Conservation (phyloP, 2,329 filamentous ascomycete genomes). For the Xylaria sp. region DNA sequence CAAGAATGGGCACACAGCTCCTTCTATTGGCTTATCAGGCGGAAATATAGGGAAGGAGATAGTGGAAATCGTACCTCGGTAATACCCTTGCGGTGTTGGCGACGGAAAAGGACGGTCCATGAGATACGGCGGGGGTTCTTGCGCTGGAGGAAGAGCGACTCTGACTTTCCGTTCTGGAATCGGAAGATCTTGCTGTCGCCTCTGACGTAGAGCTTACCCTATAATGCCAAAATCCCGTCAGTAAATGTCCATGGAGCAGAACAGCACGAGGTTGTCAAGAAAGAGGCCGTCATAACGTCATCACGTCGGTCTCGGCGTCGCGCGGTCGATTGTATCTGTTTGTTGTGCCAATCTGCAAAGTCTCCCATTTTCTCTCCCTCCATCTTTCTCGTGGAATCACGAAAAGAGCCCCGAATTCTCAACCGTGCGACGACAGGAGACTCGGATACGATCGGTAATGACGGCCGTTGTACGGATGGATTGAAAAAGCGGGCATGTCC, state of each 20-base stretch:
- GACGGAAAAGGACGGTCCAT: slow-evolving; percentile 97
- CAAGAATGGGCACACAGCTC: too few relatives aligned
- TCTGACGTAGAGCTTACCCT: slow-evolving; percentile 99
- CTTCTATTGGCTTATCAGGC: too few relatives aligned
- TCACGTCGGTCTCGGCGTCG: slow-evolving; percentile 10
- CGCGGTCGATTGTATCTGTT: background rate
- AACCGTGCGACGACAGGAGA: slow-evolving; percentile 13
- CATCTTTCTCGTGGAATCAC: background rate
- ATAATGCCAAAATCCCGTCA: slow-evolving; percentile 19
- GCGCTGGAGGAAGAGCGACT: slow-evolving; percentile 99
- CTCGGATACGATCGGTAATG: slow-evolving; percentile 36
- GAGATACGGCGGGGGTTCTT: slow-evolving; percentile 99
- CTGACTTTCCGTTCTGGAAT: slow-evolving; percentile 99
- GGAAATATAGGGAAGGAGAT: slow-evolving; percentile 14
- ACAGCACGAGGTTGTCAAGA: background rate
- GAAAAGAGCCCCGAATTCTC: background rate
- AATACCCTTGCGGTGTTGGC: slow-evolving; percentile 99
- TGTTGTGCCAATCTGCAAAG: background rate
- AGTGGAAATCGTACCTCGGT: slow-evolving; percentile 81
- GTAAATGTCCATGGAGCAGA: background rate
- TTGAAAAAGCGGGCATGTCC: slow-evolving; percentile 29
- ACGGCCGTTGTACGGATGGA: slow-evolving; percentile 26
- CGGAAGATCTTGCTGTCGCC: slow-evolving; percentile 99
- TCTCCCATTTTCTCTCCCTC: background rate
- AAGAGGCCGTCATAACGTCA: slow-evolving; percentile 11